Conservation (phyloP, 2,329 filamentous ascomycete genomes). For the Aspergillus sp. region DNA sequence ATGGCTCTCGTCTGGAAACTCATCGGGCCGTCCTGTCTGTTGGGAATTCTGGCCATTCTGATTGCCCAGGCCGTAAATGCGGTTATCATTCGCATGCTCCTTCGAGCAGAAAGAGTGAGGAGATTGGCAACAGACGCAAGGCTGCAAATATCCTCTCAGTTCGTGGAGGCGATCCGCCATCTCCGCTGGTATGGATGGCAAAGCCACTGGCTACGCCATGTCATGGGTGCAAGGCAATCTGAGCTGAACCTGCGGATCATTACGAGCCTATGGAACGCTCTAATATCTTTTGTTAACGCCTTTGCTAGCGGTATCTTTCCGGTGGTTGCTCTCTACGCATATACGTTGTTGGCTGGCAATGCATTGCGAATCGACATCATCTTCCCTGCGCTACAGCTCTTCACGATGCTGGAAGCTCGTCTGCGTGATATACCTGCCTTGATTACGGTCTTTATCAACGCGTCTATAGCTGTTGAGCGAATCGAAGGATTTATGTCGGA, state of each 20-base stretch:
- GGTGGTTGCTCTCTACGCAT: conserved; percentile 70
- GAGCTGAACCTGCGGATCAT: conserved; percentile 59
- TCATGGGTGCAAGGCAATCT: conserved; percentile 57
- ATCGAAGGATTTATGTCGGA: conserved; percentile 83
- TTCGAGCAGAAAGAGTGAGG: conserved; percentile 62
- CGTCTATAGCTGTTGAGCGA: conserved; percentile 68
- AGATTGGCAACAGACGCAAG: conserved; percentile 66
- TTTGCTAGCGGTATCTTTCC: conserved; percentile 67
- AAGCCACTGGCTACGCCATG: conserved; percentile 59
- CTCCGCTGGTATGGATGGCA: conserved; percentile 79
- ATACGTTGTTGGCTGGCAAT: conserved; percentile 60
- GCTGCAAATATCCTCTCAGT: conserved; percentile 72
- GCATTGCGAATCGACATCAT: conserved; percentile 69
- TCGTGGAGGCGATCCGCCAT: conserved; percentile 76
- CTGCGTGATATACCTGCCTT: conserved; percentile 66
- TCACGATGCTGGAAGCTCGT: conserved; percentile 62
- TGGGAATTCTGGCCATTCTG: conserved; percentile 61
- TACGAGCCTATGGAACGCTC: conserved; percentile 52
- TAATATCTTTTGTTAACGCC: conserved; percentile 60
- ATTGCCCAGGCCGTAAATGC: conserved; percentile 62
- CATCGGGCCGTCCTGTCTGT: conserved; percentile 68
- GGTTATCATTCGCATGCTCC: conserved; percentile 54
- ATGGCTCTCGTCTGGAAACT: conserved; percentile 66
- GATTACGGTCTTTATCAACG: conserved; percentile 69
- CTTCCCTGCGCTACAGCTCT: conserved; percentile 77